Conservation (phyloP, 2,329 filamentous ascomycete species). For the Immersiporthe knoxdaviesiana region DNA sequence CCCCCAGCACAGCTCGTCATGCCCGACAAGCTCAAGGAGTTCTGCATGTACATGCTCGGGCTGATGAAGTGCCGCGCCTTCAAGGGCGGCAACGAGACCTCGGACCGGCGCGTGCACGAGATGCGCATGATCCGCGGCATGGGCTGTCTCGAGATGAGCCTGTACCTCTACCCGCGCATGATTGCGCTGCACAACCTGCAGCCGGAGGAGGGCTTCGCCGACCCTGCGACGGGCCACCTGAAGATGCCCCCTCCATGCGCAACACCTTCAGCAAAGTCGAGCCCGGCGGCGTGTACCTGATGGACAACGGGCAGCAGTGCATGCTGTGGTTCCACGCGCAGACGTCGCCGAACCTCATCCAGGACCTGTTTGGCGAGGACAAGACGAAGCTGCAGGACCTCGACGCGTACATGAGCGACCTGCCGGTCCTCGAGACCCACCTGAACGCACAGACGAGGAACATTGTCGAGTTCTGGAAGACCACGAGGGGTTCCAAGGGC, state of each 20-base stretch:
- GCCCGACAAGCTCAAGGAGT: conserved; percentile 94
- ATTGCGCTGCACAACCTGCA: conserved; percentile 88
- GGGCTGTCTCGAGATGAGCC: conserved; percentile 80
- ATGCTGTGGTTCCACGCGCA: conserved; percentile 91
- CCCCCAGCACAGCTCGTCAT: conserved; percentile 92
- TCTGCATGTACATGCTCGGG: conserved; percentile 93
- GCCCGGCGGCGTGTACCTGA: conserved; percentile 88
- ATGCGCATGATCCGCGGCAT: conserved; percentile 88
- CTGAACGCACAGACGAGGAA: conserved; percentile 95
- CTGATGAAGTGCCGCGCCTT: conserved; percentile 89
- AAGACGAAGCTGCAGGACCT: conserved; percentile 72
- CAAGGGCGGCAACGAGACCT: conserved; percentile 89
- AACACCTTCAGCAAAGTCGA: conserved; percentile 88
- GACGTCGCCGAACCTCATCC: conserved; percentile 87
- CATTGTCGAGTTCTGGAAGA: conserved; percentile 82
- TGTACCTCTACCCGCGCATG: conserved; percentile 95
- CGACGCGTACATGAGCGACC: conserved; percentile 76
- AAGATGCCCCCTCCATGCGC: conserved; percentile 80
- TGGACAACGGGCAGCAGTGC: conserved; percentile 93
- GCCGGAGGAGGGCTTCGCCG: conserved; percentile 88
- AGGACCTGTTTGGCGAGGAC: conserved; percentile 85
- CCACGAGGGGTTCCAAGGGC: conserved; percentile 81
- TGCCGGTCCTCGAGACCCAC: conserved; percentile 88
- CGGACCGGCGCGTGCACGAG: conserved; percentile 88
- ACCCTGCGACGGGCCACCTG: conserved; percentile 80